A percentile compares a stretch with the other conserved stretches of the same genome.
Conservation (phyloP, 345 rosid species). For the Trapa bicornis region DNA sequence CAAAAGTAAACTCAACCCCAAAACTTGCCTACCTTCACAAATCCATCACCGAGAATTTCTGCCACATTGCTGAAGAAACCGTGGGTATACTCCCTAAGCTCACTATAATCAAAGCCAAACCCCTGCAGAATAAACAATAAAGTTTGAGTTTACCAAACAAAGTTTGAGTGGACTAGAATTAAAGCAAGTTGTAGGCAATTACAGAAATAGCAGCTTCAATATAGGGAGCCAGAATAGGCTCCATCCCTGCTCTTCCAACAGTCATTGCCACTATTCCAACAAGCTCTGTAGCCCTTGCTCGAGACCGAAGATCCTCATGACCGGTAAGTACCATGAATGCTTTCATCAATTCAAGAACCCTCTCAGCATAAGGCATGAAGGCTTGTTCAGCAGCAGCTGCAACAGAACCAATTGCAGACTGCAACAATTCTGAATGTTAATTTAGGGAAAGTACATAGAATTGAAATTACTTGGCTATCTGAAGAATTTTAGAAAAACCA, state of each 20-base stretch:
- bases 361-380: slow-evolving; percentile 90
- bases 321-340: slow-evolving; percentile 80
- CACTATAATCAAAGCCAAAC: slow-evolving; percentile 82
- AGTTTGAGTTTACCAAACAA: slow-evolving; percentile 5
- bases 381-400: slow-evolving; percentile 99
- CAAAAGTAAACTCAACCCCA: not conserved
- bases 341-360: slow-evolving; percentile 81
- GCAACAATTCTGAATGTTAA: slow-evolving; percentile 17
- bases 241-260: slow-evolving; percentile 76
- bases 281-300: slow-evolving; percentile 98
- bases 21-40: slow-evolving; percentile 3
- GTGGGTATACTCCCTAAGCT: slow-evolving; percentile 94
- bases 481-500: not conserved
- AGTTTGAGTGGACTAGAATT: not conserved
- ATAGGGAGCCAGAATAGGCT: slow-evolving; percentile 69
- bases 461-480: not conserved
- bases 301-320: slow-evolving; percentile 85
- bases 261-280: slow-evolving; percentile 99
- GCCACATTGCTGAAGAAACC: slow-evolving; percentile 98
- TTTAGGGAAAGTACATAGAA: not conserved
- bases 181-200: slow-evolving; percentile 19
- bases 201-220: slow-evolving; percentile 95
- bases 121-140: slow-evolving; percentile 43
- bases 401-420: slow-evolving; percentile 98
- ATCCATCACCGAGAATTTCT: slow-evolving; percentile 35